These are phyloP conservation scores for Russula lepida DNA, from an alignment of 768 basidiomycete species.

Conservation along the genomic window DNA sequence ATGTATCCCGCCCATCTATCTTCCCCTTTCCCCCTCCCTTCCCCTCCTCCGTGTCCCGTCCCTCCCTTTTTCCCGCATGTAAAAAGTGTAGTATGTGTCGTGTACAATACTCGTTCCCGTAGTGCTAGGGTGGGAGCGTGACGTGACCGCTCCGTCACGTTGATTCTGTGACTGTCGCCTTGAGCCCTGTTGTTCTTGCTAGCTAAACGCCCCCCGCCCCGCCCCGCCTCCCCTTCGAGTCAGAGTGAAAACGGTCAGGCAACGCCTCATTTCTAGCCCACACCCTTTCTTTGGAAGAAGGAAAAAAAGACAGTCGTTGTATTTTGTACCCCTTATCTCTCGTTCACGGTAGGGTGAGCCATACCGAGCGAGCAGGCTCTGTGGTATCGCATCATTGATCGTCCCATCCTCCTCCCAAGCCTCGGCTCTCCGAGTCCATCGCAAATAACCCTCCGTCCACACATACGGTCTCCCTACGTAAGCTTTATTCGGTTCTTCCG, in stretches of 20 bases:
- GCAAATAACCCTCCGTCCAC: slow-evolving; percentile 13
- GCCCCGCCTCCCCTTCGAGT: slow-evolving; percentile 6
- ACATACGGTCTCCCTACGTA: slow-evolving; percentile 18
- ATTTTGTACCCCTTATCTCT: slow-evolving; percentile 7
- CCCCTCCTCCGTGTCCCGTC: slow-evolving; percentile 17
- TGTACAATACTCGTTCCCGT: slow-evolving; percentile 9
- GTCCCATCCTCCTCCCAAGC: slow-evolving; percentile 20
- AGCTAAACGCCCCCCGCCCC: slow-evolving; percentile 13
- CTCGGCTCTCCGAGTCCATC: slow-evolving; percentile 20
- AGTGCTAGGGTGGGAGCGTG: slow-evolving; percentile 17
- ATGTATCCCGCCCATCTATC: slow-evolving; percentile 21
- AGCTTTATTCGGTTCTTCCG: slow-evolving; percentile 21
- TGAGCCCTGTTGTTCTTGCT: slow-evolving; percentile 16
- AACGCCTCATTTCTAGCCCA: neutral
- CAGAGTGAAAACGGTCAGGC: neutral
- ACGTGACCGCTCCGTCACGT: slow-evolving; percentile 20
- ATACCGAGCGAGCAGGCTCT: slow-evolving; percentile 14
- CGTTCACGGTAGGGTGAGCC: slow-evolving; percentile 3
- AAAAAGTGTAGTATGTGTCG: slow-evolving; percentile 17
- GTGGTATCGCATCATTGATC: slow-evolving; percentile 22
- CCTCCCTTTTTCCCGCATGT: slow-evolving; percentile 19
- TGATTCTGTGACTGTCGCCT: slow-evolving; percentile 15
- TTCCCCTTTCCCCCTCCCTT: slow-evolving; percentile 19
- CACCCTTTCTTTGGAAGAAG: neutral
- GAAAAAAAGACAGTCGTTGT: slow-evolving; percentile 3